Evolutionary conservation across 1,139 yeast genomes (phyloP).

Genomic region (Magnusiomyces magnusii): DNA sequence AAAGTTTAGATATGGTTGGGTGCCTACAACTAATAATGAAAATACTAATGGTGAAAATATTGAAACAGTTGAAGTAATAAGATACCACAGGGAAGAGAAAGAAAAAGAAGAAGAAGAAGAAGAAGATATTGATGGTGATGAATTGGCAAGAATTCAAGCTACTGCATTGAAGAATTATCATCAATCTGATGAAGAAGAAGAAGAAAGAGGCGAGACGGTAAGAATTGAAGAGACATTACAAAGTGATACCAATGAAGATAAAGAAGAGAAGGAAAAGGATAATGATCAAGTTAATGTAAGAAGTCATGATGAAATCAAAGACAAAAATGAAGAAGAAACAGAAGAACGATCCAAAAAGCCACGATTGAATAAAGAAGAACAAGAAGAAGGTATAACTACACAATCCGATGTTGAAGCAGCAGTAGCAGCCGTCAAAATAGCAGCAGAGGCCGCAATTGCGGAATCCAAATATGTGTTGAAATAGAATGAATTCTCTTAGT

Average conservation of each 20-base stretch:
- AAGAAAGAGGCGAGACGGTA: neutral
- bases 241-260: neutral
- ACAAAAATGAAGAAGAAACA: neutral
- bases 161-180: neutral
- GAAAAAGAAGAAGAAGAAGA: neutral
- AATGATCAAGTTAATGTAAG: neutral
- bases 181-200: neutral
- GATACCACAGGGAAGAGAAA: neutral
- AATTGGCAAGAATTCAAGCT: neutral
- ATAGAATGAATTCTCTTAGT: neutral
- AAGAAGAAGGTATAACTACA: neutral
- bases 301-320: neutral
- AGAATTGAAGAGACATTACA: too few relatives aligned
- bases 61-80: neutral
- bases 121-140: neutral
- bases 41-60: too few relatives aligned
- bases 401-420: slow-evolving; percentile 6
- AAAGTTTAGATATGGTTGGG: neutral
- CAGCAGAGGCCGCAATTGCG: neutral
- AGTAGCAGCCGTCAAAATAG: neutral
- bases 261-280: neutral
- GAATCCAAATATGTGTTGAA: neutral
- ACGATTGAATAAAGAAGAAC: neutral
- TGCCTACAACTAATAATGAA: too few relatives aligned
- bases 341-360: neutral